Base-by-base conservation (phyloP, 768 basidiomycete genomes). In the Kwoniella bestiolae region DNA sequence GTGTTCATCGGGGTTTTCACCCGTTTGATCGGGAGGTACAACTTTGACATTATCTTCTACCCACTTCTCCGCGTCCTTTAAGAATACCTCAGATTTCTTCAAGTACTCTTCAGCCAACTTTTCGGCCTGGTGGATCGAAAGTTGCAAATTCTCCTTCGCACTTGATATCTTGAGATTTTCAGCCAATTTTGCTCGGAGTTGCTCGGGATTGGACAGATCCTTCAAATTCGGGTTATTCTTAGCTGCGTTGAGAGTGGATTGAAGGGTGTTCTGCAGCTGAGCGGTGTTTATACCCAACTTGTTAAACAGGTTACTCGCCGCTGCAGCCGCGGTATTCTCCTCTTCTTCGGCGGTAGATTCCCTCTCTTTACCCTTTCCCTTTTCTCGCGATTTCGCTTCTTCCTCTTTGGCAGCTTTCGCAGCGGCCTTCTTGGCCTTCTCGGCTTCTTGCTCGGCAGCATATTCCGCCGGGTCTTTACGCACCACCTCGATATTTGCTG, bases 1-100 rank as follows among this genome's bases (percentile, higher is more conserved):
- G 1, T 81, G 74, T 49, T 65, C 64, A 41, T 46, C 66, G 53
- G 14, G 25, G 6, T 71, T 35, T 55, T 41, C 38, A 11, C 18
- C 38, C 38, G 21, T 55, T 21, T n/a, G 31, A 55, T 90, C 88
- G 1, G 94, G 94, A 0, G 94, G 94, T 14, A 97, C 84, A 56
- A 96, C 90, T 79, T 94, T 94, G 73, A 97, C 92, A 11, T 91
- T 92, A 55, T 97, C 94, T 57, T 87, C 89, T 72, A 91, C 71
- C 80, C 85, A 86, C 45, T 83, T 83, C 25, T 85, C 85, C 2
- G 87, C 90, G 23, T 82, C 82, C 56, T 75, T 67, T 12, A 78
- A 66, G 46, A 79, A 73, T 32, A 74, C 77, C 62, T 82, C 79
- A 26, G 80, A 74, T 83, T 87, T 89, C 73, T 89, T 87, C 31